phyloP scores from a whole-genome alignment of 805 yeast genomes.

The Debaryomyces hansenii region DNA sequence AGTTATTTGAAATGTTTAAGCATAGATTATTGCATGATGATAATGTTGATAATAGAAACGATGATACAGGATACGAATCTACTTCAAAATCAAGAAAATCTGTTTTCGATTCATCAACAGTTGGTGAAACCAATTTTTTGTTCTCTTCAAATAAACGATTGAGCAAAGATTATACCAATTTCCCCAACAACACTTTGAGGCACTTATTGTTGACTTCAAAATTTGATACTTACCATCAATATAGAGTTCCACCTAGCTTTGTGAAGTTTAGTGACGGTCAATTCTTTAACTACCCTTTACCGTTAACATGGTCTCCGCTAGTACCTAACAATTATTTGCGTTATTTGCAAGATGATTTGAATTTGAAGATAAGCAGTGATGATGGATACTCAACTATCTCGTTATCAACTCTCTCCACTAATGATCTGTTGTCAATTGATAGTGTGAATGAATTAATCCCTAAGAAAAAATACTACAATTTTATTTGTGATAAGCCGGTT shows the following conservation, averaged over 20 bases:
- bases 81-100: background rate
- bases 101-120: slow-evolving; percentile 8
- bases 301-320: slow-evolving; percentile 42
- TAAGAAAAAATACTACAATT: slow-evolving; percentile 26
- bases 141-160: slow-evolving; percentile 2
- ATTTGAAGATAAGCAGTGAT: slow-evolving; percentile 23
- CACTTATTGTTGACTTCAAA: slow-evolving; percentile 22
- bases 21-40: slow-evolving; percentile 22
- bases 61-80: background rate
- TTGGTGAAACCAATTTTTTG: slow-evolving; percentile 18
- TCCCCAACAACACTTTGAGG: slow-evolving; percentile 20
- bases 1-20: slow-evolving; percentile 32
- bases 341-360: slow-evolving; percentile 20
- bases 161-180: slow-evolving; percentile 21
- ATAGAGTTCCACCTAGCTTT: slow-evolving; percentile 26
- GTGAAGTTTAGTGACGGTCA: slow-evolving; percentile 19
- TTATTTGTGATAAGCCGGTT: slow-evolving; percentile 37
- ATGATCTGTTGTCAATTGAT: background rate
- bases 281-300: slow-evolving; percentile 31
- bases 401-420: slow-evolving; percentile 11
- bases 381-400: slow-evolving; percentile 31
- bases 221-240: slow-evolving; percentile 20
- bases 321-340: slow-evolving; percentile 23
- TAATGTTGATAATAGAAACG: slow-evolving; percentile 3
- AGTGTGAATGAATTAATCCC: background rate